Evolutionary conservation across 2,329 filamentous ascomycete species (phyloP).

Genomic region (Huntiella moniliformis): DNA sequence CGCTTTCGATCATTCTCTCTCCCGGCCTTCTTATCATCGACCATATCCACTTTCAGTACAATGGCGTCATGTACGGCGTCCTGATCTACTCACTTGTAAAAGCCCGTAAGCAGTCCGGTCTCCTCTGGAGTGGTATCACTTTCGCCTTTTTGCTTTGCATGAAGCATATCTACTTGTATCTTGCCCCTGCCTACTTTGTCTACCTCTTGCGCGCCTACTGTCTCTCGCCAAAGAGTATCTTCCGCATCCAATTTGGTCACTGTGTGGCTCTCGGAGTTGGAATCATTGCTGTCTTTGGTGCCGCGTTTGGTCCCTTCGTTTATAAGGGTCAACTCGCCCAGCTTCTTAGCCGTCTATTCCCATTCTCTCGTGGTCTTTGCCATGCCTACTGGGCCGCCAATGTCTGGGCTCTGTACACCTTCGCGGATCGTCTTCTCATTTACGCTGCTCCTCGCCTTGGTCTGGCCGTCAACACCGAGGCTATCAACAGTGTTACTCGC

Average conservation of each 20-base stretch:
- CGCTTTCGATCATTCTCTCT: constrained; percentile 75
- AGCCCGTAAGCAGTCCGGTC: constrained; percentile 54
- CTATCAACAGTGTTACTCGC: constrained; percentile 74
- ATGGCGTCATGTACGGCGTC: constrained; percentile 87
- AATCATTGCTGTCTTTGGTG: constrained; percentile 50
- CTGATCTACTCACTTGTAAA: constrained; percentile 72
- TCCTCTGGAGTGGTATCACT: constrained; percentile 59
- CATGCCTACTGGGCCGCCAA: constrained; percentile 99
- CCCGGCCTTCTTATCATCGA: constrained; percentile 93
- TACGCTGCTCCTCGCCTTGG: constrained; percentile 68
- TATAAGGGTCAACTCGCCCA: constrained; percentile 68
- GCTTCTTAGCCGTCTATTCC: constrained; percentile 68
- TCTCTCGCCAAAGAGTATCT: constrained; percentile 55
- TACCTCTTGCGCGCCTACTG: constrained; percentile 83
- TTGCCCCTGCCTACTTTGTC: constrained; percentile 89
- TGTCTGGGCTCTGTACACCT: constrained; percentile 92
- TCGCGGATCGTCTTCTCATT: constrained; percentile 68
- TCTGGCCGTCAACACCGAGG: constrained; percentile 51
- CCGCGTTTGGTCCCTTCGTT: constrained; percentile 81
- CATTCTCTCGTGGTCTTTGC: constrained; percentile 81
- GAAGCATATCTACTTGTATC: constrained; percentile 96
- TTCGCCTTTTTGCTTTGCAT: constrained; percentile 79
- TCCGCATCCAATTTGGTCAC: constrained; percentile 60
- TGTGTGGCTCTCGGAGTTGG: constrained; percentile 64
- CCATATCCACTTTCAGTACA: constrained; percentile 98